A percentile compares a stretch with the other conserved stretches of the same genome.
Evolutionary conservation across 768 basidiomycete species (phyloP).

Genomic region (Pulveroboletus sp.): DNA sequence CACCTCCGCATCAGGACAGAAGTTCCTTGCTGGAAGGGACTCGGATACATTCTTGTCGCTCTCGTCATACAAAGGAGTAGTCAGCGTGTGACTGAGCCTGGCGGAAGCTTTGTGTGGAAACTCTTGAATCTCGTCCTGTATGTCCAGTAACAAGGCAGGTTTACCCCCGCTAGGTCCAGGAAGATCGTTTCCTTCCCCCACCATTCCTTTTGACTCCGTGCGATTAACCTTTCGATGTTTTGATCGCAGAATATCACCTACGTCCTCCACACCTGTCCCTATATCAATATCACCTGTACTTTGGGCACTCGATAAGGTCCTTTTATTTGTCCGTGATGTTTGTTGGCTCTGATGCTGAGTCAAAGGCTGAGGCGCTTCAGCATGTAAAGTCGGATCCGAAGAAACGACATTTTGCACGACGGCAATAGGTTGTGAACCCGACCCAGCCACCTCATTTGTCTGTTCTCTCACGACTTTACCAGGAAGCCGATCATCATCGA

Average conservation of each 20-base stretch:
- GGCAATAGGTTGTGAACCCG: constrained; percentile 11
- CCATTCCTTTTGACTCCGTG: not conserved
- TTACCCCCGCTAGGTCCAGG: not conserved
- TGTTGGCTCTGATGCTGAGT: not conserved
- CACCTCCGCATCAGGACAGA: not conserved
- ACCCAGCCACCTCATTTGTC: not conserved
- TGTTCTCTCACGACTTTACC: not conserved
- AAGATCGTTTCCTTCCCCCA: not conserved
- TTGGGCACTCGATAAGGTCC: not conserved
- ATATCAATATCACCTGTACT: not conserved
- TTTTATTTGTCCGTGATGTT: not conserved
- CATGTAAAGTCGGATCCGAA: not conserved
- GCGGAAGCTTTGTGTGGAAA: not conserved
- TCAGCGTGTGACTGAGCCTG: not conserved
- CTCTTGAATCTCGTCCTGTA: not conserved
- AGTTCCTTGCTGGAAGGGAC: not conserved
- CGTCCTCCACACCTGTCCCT: constrained; percentile 5
- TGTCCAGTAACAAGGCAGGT: not conserved
- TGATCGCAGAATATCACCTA: not conserved
- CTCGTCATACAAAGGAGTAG: not conserved
- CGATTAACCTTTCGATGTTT: constrained; percentile 20
- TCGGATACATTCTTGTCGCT: not conserved
- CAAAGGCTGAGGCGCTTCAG: not conserved
- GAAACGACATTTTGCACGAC: constrained; percentile 15
- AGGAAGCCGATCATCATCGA: not conserved